Base-by-base conservation (phyloP, 768 basidiomycete genomes). In the Termitomyces sp. region DNA sequence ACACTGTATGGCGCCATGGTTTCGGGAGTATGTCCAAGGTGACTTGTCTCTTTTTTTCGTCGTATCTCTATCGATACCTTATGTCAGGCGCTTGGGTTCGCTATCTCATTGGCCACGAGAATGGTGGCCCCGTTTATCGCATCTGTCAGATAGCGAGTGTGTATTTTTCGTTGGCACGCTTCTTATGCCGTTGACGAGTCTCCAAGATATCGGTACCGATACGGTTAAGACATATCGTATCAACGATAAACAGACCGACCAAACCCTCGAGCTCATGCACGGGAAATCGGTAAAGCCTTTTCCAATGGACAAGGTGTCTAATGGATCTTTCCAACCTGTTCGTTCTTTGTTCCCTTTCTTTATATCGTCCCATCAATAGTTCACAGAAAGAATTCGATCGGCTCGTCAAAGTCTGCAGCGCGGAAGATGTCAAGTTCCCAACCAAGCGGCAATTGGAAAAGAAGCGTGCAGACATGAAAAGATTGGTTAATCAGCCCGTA, bases 231-330 rank as follows among this genome's bases (percentile, higher is more conserved):
- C 86, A 0, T 95, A 95, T 73, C 84, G 84, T 63, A 68, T 94
- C 38, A 84, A 93, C 57, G 82, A 88, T 40, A 77, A 77, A 60
- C 75, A 70, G 38, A 80, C 88, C 48, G 83, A 93, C 64, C 81
- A 91, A 60, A 75, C 76, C 0, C 77, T 98, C 14, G 80, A 89
- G 61, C 82, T 98, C 50, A 85, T 85, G 65, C 89, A 95, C 67
- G 95, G 93, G 9, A 83, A 82, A 57, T 82, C 85, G 0, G 68
- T 79, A 8, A 80, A 77, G 59, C 60, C 72, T 0, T 94, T 89
- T 66, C 70, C 72, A 4, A 94, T 99, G 88, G 92, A 94, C 68
- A 89, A 87, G 64, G 85, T 96, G 8, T 96, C 93, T 7, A 96
- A 98, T 68, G 73, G 81, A 1, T 58, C 73, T 3, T 87, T 93